Conservation (phyloP, 805 yeast genomes). For the Sugiyamaella marilandica region DNA sequence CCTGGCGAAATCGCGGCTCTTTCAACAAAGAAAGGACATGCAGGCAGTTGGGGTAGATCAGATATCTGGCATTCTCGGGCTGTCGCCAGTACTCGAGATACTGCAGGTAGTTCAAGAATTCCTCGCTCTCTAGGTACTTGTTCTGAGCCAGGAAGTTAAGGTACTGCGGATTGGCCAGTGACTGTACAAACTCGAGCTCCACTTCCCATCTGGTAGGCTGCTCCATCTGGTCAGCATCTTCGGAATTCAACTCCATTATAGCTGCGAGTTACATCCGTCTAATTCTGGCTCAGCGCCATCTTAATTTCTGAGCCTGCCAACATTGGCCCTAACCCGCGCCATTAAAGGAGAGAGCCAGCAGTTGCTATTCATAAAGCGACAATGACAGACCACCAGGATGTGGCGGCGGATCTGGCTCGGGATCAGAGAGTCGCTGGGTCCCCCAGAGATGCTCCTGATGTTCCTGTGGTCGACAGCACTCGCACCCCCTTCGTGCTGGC, state of each 20-base stretch:
- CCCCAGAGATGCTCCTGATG: too few relatives aligned
- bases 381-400: too few relatives aligned
- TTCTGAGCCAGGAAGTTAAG: constrained; percentile 82
- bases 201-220: constrained; percentile 85
- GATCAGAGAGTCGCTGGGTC: too few relatives aligned
- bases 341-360: not conserved
- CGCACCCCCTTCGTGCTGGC: constrained; percentile 6
- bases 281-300: too few relatives aligned
- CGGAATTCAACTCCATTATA: not conserved
- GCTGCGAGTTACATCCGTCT: too few relatives aligned
- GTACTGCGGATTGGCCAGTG: constrained; percentile 84
- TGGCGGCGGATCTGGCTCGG: too few relatives aligned
- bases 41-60: constrained; percentile 82
- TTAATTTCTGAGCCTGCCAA: not conserved
- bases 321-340: not conserved
- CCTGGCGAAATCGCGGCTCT: constrained; percentile 37
- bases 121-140: constrained; percentile 63
- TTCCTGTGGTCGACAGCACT: too few relatives aligned
- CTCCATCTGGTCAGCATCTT: constrained; percentile 19
- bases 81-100: constrained; percentile 83
- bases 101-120: constrained; percentile 67
- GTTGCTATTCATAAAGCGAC: too few relatives aligned
- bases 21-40: constrained; percentile 63
- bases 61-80: constrained; percentile 63
- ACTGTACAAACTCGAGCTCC: constrained; percentile 90